Percentiles rank a stretch among this genome's conserved stretches.
Evolutionary conservation across 1,139 yeast genomes (phyloP).

Genomic region (Debaryomyces sp.): DNA sequence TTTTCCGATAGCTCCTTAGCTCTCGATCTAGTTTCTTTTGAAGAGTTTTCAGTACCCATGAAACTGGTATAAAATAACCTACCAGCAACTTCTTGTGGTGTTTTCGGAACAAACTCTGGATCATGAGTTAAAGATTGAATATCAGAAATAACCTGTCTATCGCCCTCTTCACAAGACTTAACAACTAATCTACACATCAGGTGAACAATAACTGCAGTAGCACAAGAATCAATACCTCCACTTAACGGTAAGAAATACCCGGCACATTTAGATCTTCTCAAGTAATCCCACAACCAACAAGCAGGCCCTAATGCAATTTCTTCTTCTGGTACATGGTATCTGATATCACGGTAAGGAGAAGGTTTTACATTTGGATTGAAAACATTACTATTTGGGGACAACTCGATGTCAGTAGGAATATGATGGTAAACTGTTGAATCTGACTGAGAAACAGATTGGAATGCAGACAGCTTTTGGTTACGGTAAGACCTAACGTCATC

Average conservation of each 20-base stretch:
- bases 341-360: constrained; percentile 49
- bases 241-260: constrained; percentile 92
- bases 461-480: constrained; percentile 72
- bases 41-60: constrained; percentile 96
- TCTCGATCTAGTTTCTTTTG: constrained; percentile 79
- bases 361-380: constrained; percentile 73
- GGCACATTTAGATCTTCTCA: constrained; percentile 84
- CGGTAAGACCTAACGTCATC: constrained; percentile 89
- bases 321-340: constrained; percentile 83
- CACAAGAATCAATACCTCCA: constrained; percentile 98
- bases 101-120: constrained; percentile 63
- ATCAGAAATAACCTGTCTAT: constrained; percentile 74
- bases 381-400: constrained; percentile 57
- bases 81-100: constrained; percentile 75
- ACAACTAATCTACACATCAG: constrained; percentile 91
- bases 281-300: constrained; percentile 98
- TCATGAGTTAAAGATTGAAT: constrained; percentile 63
- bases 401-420: constrained; percentile 60
- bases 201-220: constrained; percentile 91
- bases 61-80: constrained; percentile 84
- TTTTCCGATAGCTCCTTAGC: constrained; percentile 76
- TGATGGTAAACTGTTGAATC: constrained; percentile 56
- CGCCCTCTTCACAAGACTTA: constrained; percentile 64
- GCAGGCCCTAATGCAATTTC: constrained; percentile 98
- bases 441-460: constrained; percentile 63